Evolutionary conservation across 139 green algal genomes (phyloP), one percentile per base, ranked within the genome.

Genomic region (Ulvella scutata): DNA sequence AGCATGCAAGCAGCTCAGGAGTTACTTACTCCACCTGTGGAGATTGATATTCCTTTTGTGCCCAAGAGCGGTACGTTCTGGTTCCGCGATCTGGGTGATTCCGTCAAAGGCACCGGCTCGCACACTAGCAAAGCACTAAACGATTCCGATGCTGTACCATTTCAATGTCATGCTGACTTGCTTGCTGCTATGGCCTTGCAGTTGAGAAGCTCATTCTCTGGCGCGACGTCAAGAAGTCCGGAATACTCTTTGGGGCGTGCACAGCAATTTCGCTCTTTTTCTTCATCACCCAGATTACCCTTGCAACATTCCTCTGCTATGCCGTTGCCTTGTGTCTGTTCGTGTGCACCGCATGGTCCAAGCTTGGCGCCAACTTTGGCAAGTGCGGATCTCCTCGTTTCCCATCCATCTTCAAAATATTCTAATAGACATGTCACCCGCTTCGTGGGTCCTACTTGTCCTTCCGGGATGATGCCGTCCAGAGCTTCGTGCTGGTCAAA

Each of bases 31-130:
- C 51, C 51, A 36, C 51, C 51, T 23, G 17, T 34, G 51, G 51
- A 67, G 51, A 67, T 67, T 67, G 51, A 67, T 67, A 67, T 67
- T 29, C 51, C 51, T 3, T 67, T 67, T 67, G 51, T 67, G 31
- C 51, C 51, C 31, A 67, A 67, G 33, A n/a, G n/a, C n/a, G n/a
- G n/a, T 67, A 67, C 2, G 51, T n/a, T 67, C n/a, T 23, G 51
- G 51, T 26, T 34, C 51, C 20, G 13, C 2, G 10, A 29, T 26
- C 51, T 7, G 20, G 9, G 13, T 7, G 20, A n/a, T 67, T 67
- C n/a, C 51, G 51, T 67, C 17, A 2, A 26, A n/a, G 51, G 31
- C 17, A 67, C 51, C 51, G 51, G 31, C 17, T 67, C 51, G 51
- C 20, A 67, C 13, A 59, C 40, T 59, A 17, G 40, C 40, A 59